Evolutionary conservation across 805 yeast species (phyloP), one percentile per base, ranked within the genome.

Genomic region (Sugiyamaella americana): DNA sequence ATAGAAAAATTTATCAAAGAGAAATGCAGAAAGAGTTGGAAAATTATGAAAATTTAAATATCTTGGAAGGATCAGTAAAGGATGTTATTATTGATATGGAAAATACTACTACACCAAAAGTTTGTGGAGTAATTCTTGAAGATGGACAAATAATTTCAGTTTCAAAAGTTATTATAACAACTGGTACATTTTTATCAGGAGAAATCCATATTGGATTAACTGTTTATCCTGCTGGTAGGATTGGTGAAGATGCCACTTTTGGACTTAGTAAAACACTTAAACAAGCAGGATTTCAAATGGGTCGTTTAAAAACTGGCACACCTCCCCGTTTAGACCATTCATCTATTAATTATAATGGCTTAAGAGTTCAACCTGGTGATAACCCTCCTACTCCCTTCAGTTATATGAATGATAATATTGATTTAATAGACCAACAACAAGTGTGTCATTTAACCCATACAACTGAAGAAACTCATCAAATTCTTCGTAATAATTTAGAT

Each of bases 231-330:
- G 86, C 96, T 0, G 99, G 99, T 0, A 73, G 99, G 53, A 82
- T 91, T 22, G 96, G 95, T 3, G 99, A 93, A 66, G 78, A 73
- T 18, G 93, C 98, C 2, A 86, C 97, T 0, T 84, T 80, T 65
- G 98, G 98, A 1, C 74, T 93, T 20, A 83, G 95, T 30, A 71
- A 79, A 40, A 88, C 98, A 1, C 73, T 93, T 36, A 66, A 70
- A 22, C 79, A 78, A 2, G 82, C 85, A 1, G 95, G 95, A 0
- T 91, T 93, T 62, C 70, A 78, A 50, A 67, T 93, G 44, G 98
- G 98, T 0, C 72, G 99, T 47, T 70, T 93, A 55, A 93, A 93
- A 60, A 93, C 99, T 0, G 99, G 99, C 0, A 93, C 99, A 0
- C 99, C 99, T 0, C 95, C 98, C 2, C 72, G 99, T 49, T 67